Base-by-base conservation (phyloP, 106 monocot species). In the Vanilla planifolia region DNA sequence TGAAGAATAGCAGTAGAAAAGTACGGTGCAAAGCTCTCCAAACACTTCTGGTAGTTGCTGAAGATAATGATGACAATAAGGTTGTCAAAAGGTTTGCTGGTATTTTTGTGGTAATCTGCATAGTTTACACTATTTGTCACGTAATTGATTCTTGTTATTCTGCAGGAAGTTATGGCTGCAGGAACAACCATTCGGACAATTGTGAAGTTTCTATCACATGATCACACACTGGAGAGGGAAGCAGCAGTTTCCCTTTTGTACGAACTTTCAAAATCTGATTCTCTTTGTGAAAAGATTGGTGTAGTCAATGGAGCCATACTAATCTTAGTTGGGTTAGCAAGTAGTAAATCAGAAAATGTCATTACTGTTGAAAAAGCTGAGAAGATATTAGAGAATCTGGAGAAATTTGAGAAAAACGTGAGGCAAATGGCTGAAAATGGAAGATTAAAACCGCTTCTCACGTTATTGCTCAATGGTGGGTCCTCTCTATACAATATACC, bases 361-460 rank as follows among this genome's bases (percentile, higher is more conserved):
- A 72, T 68, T 44, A 74, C 75, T 36, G 70, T 90, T 67, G 82
- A 86, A 62, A 83, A 36, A 76, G 89, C 90, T 68, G 86, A 84
- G 51, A 77, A 76, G 61, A 90, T 75, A 48, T 59, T 95, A 33
- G 76, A 81, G 45, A 95, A 90, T 71, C 42, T 95, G 64, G 95
- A 84, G 71, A 86, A 44, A 24, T 86, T 63, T 52, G 90, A 90
- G 59, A 71, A 67, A 51, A 90, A 86, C 74, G 95, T 95, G 30
- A 77, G 68, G 66, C 80, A 80, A 65, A 95, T 95, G 95, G 95
- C 95, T 65, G 86, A 90, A 74, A 86, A 77, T 79, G 90, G 95
- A 4, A 74, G 89, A 64, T 61, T 95, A 34, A 75, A 72, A 35
- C 95, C 95, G 50, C 90, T 95, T 70, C 78, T 95, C 42, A 80